Percentiles rank a stretch among this genome's conserved stretches.
phyloP scores from a whole-genome alignment of 805 yeast species.

The Debaryomyces prosopidis region DNA sequence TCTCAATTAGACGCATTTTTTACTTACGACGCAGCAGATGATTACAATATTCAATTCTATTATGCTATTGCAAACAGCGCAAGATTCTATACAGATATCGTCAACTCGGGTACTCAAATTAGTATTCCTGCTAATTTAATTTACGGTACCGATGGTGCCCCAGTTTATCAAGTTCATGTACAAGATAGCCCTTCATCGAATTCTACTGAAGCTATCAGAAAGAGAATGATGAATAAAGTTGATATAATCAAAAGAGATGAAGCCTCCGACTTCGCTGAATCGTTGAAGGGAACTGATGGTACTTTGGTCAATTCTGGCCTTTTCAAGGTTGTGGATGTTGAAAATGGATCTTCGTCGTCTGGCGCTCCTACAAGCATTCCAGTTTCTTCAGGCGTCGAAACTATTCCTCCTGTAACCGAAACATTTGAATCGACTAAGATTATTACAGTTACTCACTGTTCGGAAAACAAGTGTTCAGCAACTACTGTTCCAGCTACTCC shows the following conservation, averaged over 20 bases:
- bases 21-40: constrained; percentile 25
- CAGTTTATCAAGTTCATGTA: constrained; percentile 30
- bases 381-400: constrained; percentile 12
- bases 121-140: constrained; percentile 31
- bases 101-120: constrained; percentile 32
- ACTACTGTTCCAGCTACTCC: constrained; percentile 31
- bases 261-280: constrained; percentile 19
- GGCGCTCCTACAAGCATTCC: constrained; percentile 21
- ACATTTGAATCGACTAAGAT: constrained; percentile 25
- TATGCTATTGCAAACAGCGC: constrained; percentile 23
- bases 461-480: constrained; percentile 27
- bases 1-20: constrained; percentile 22
- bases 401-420: constrained; percentile 21
- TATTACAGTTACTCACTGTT: constrained; percentile 36
- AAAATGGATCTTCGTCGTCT: constrained; percentile 17
- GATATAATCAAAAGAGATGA: constrained; percentile 30
- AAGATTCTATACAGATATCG: constrained; percentile 37
- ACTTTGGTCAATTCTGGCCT: constrained; percentile 17
- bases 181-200: constrained; percentile 30
- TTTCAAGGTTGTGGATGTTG: constrained; percentile 15
- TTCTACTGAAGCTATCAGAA: constrained; percentile 43
- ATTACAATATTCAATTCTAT: constrained; percentile 37
- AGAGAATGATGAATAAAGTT: constrained; percentile 29
- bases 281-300: constrained; percentile 26
- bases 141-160: constrained; percentile 20